Percentiles rank a stretch among this genome's conserved stretches.
Conservation (phyloP, 2,329 filamentous ascomycete species). For the Cordyceps farinosa region DNA sequence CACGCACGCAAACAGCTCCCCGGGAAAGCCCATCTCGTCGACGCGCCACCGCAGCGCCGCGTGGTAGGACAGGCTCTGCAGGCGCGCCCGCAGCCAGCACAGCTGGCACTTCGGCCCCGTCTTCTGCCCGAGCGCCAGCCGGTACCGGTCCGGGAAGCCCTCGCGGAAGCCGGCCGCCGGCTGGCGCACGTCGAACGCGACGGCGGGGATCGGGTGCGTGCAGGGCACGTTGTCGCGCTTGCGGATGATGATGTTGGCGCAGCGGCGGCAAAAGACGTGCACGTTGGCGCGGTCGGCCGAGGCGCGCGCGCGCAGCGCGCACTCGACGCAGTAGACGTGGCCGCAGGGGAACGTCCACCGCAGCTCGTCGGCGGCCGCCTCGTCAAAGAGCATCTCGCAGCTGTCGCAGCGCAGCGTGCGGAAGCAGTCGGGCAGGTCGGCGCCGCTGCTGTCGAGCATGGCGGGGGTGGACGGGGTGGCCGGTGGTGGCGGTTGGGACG, state of each 20-base stretch:
- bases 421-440: conserved; percentile 9
- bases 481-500: background rate
- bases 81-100: conserved; percentile 12
- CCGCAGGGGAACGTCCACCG: conserved; percentile 17
- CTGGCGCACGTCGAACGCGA: background rate
- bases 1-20: conserved; percentile 17
- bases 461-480: background rate
- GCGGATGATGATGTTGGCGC: conserved; percentile 11
- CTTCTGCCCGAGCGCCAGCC: conserved; percentile 11
- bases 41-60: background rate
- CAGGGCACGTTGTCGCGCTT: conserved; percentile 10
- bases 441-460: background rate
- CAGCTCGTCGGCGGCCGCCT: background rate
- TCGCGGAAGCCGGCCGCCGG: background rate
- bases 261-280: background rate
- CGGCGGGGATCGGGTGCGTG: conserved; percentile 10
- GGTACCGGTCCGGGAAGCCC: conserved; percentile 1
- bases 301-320: background rate
- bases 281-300: background rate
- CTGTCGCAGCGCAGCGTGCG: conserved; percentile 16
- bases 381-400: conserved; percentile 18
- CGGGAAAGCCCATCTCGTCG: background rate
- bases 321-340: conserved; percentile 17
- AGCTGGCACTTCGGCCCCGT: conserved; percentile 15
- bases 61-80: conserved; percentile 11